A percentile compares a stretch with the other conserved stretches of the same genome.
Conservation (phyloP, 148 eudicot species). For the Suaeda aralocaspica region DNA sequence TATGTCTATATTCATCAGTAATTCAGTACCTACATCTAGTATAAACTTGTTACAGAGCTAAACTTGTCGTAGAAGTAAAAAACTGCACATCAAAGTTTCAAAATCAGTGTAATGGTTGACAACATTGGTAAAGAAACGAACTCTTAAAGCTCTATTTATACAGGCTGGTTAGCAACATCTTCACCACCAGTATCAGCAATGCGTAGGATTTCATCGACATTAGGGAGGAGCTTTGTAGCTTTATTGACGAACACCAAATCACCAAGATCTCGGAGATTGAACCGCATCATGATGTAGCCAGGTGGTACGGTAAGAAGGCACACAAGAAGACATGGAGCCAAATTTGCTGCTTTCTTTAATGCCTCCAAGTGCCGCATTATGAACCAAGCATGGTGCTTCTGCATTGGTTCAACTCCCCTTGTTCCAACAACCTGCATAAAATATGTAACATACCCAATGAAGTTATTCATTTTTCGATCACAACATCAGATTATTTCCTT, state of each 20-base stretch:
- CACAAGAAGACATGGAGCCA: neutral
- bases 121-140: too few species aligned
- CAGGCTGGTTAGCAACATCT: neutral
- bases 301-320: conserved; percentile 7
- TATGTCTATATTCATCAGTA: too few species aligned
- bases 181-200: neutral
- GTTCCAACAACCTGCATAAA: conserved; percentile 3
- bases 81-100: too few species aligned
- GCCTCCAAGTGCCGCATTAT: conserved; percentile 7
- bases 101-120: too few species aligned
- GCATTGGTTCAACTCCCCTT: conserved; percentile 6
- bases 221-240: neutral
- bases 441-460: too few species aligned
- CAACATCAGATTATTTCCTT: too few species aligned
- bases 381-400: conserved; percentile 17
- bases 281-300: conserved; percentile 7
- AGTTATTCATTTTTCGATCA: too few species aligned
- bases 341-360: conserved; percentile 14
- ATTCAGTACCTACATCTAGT: too few species aligned
- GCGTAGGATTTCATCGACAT: neutral
- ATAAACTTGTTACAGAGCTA: too few species aligned
- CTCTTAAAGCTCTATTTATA: too few species aligned
- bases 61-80: too few species aligned
- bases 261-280: conserved; percentile 22
- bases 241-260: conserved; percentile 17